These are phyloP conservation scores for Atalantia buxifolia DNA, from an alignment of 345 rosid genomes.

Conservation along the genomic window DNA sequence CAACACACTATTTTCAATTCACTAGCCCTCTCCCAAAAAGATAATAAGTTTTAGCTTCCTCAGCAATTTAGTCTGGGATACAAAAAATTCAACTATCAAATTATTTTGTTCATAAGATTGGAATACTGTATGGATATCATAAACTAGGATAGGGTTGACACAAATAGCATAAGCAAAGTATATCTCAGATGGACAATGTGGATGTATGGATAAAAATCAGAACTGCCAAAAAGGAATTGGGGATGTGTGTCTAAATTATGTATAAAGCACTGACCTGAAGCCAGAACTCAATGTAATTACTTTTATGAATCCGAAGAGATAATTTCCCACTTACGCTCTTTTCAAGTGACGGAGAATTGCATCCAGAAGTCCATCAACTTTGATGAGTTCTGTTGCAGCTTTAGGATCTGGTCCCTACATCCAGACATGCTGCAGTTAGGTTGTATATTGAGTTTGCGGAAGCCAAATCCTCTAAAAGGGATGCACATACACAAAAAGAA, in stretches of 20 bases:
- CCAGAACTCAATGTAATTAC: background rate
- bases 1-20: background rate
- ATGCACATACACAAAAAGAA: background rate
- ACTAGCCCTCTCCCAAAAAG: background rate
- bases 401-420: slow-evolving; percentile 88
- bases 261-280: background rate
- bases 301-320: background rate
- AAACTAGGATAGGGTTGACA: background rate
- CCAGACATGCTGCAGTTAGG: slow-evolving; percentile 28
- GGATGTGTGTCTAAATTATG: background rate
- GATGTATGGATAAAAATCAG: background rate
- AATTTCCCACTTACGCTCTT: slow-evolving; percentile 59
- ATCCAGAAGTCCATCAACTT: slow-evolving; percentile 68
- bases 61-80: background rate
- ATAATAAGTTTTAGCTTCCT: background rate
- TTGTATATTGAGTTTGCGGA: slow-evolving; percentile 26
- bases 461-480: background rate
- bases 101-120: background rate
- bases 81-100: background rate
- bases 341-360: slow-evolving; percentile 82
- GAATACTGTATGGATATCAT: background rate
- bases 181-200: background rate
- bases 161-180: background rate
- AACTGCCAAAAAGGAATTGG: background rate
- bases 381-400: slow-evolving; percentile 78